Conservation (phyloP, 306 rosid genomes). For the Erythrophleum fordii region DNA sequence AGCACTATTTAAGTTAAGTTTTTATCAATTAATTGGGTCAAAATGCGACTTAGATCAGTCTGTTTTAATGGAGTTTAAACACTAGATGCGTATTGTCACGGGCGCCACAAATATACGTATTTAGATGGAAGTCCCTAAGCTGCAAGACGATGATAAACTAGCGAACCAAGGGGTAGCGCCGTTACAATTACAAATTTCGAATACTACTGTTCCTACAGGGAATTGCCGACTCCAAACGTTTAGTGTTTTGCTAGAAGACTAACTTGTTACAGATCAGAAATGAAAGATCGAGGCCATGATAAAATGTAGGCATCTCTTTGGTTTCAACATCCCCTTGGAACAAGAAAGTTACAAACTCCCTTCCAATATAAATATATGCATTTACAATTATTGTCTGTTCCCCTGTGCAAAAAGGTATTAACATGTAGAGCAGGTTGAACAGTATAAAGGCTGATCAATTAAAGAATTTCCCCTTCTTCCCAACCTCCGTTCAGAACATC, state of each 20-base stretch:
- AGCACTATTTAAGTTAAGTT: too few relatives aligned
- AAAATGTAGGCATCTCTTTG: neutral
- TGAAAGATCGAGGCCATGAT: neutral
- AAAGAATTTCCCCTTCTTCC: slow-evolving; percentile 63
- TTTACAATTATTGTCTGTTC: slow-evolving; percentile 26
- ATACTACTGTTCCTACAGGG: too few relatives aligned
- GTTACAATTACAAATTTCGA: too few relatives aligned
- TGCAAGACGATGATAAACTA: too few relatives aligned
- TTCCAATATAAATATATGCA: slow-evolving; percentile 24
- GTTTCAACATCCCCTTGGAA: neutral
- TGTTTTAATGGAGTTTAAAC: too few relatives aligned
- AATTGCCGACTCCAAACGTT: too few relatives aligned
- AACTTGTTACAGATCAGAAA: neutral
- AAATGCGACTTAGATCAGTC: neutral
- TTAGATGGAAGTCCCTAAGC: too few relatives aligned
- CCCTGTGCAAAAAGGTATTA: slow-evolving; percentile 21
- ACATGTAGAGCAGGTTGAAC: slow-evolving; percentile 37
- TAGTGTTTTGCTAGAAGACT: too few relatives aligned
- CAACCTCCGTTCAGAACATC: slow-evolving; percentile 38
- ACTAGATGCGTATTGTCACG: too few relatives aligned
- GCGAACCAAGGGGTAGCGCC: too few relatives aligned
- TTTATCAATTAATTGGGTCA: too few relatives aligned
- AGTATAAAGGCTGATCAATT: neutral
- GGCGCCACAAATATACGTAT: too few relatives aligned
- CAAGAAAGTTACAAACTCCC: neutral